phyloP scores from a whole-genome alignment of 225 moss, liverwort and hornwort genomes.

The Physcomitrium patens region DNA sequence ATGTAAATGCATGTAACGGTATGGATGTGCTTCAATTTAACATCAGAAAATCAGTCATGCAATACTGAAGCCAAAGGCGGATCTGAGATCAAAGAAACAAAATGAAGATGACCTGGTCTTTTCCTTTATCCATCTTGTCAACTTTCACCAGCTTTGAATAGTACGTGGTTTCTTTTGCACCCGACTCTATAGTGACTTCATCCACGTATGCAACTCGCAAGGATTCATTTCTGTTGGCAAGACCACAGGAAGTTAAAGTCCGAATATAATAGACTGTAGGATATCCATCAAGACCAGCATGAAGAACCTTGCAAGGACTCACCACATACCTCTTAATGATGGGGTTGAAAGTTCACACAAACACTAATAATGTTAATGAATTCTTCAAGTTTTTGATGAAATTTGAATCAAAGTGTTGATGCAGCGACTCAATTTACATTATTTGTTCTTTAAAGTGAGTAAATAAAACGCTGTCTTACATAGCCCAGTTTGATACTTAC shows the following conservation, averaged over 20 bases:
- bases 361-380: slow-evolving; percentile 2
- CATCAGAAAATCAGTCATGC: slow-evolving; percentile 14
- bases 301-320: not conserved
- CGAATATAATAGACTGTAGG: not conserved
- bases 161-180: slow-evolving; percentile 49
- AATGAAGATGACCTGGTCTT: slow-evolving; percentile 66
- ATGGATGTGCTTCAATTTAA: slow-evolving; percentile 15
- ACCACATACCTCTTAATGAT: not conserved
- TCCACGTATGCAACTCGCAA: slow-evolving; percentile 94
- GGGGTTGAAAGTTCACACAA: not conserved
- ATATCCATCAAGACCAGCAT: not conserved
- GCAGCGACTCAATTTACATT: slow-evolving; percentile 7
- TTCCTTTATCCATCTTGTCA: slow-evolving; percentile 82
- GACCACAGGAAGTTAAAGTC: slow-evolving; percentile 26
- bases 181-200: slow-evolving; percentile 58
- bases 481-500: slow-evolving; percentile 42
- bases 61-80: slow-evolving; percentile 22
- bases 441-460: slow-evolving; percentile 5
- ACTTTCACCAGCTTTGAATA: slow-evolving; percentile 96
- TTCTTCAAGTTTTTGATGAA: not conserved
- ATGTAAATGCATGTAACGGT: not conserved
- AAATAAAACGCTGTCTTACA: slow-evolving; percentile 1
- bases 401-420: not conserved
- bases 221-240: slow-evolving; percentile 74
- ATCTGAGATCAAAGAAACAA: slow-evolving; percentile 11